A percentile compares a stretch with the other conserved stretches of the same genome.
Conservation (phyloP, 202 grass and related monocot genomes). For the Brachypodium distachyon region DNA sequence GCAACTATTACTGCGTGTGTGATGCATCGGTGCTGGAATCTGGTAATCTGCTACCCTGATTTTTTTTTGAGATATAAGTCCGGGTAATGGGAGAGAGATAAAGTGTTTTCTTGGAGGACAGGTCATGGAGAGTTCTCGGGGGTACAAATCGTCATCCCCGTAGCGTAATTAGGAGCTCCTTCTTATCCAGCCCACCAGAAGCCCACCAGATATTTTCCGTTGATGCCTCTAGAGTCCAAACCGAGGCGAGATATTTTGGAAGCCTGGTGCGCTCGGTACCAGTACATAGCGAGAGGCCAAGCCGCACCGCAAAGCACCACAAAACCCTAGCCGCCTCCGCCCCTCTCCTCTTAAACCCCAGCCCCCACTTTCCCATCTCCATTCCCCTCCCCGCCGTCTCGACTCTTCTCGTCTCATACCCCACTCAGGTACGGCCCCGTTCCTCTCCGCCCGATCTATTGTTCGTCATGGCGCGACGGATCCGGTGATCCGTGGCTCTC, state of each 20-base stretch:
- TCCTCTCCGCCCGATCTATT: not conserved
- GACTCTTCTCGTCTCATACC: not conserved
- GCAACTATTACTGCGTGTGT: too few relatives aligned
- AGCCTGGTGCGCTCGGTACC: not conserved
- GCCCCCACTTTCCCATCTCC: not conserved
- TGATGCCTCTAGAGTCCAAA: not conserved
- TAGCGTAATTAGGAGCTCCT: not conserved
- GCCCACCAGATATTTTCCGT: not conserved
- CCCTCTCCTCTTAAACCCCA: constrained; percentile 28
- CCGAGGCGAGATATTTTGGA: constrained; percentile 25
- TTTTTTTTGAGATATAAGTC: too few relatives aligned
- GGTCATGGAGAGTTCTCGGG: not conserved
- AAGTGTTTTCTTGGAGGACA: not conserved
- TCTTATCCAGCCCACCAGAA: not conserved
- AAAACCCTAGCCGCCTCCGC: constrained; percentile 46
- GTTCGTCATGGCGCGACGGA: not conserved
- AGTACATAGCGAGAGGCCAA: not conserved
- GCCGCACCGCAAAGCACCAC: not conserved
- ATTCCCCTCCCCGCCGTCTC: not conserved
- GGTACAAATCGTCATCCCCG: not conserved
- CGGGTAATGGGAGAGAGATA: not conserved
- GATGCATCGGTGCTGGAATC: too few relatives aligned
- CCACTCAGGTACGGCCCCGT: not conserved
- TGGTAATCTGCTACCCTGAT: too few relatives aligned
- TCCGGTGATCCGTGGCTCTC: not conserved